phyloP scores from a whole-genome alignment of 495 filamentous ascomycete genomes.

The Neurospora sp. region DNA sequence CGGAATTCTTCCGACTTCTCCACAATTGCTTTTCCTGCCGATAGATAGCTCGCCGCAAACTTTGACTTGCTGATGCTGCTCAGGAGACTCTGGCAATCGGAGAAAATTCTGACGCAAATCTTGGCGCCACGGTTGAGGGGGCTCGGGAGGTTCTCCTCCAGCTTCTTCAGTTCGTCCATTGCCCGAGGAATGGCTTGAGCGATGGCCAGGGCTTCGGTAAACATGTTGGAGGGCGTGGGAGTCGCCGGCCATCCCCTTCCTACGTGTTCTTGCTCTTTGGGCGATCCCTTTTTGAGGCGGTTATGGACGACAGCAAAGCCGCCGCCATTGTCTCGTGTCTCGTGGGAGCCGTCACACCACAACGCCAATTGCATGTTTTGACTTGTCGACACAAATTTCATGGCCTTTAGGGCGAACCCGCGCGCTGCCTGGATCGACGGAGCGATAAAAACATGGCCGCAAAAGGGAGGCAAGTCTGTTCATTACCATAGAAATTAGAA shows the following conservation, averaged over 20 bases:
- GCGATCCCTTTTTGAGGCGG: no score
- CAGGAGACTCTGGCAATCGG: background rate
- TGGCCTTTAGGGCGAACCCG: background rate
- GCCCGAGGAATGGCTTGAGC: background rate
- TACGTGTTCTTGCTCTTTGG: background rate
- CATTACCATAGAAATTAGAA: no score
- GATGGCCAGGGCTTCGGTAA: background rate
- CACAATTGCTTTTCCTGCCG: background rate
- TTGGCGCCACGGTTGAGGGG: background rate
- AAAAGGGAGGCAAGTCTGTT: no score
- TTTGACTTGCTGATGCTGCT: background rate
- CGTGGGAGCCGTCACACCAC: background rate
- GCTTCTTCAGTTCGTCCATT: background rate
- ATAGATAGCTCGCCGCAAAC: background rate
- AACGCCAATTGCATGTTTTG: background rate
- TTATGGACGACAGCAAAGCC: no score
- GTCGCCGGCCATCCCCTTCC: background rate
- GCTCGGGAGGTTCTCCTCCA: background rate
- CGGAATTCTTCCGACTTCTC: background rate
- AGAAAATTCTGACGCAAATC: background rate
- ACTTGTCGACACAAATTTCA: background rate
- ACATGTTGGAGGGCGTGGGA: background rate
- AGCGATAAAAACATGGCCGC: no score
- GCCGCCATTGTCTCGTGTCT: no score
- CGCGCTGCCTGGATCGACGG: no score